Percentiles rank a stretch among this genome's conserved stretches.
phyloP scores from a whole-genome alignment of 1,284 basidiomycete species.

The Austroboletus novae-zelandiae region DNA sequence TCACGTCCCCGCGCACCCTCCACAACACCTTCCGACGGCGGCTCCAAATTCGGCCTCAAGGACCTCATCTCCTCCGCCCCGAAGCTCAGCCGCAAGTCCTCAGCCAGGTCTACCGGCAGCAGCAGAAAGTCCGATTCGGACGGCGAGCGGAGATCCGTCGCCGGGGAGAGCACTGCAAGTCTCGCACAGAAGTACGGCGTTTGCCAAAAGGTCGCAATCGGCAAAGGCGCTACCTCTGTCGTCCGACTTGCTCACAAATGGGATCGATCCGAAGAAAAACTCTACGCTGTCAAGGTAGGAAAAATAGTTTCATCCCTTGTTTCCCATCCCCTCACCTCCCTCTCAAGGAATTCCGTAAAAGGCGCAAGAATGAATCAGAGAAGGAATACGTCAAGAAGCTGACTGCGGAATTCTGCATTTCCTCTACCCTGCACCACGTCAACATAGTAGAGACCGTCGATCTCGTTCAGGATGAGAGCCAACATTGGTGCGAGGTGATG shows the following conservation, averaged over 20 bases:
- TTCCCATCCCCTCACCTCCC: neutral
- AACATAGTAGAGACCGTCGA: slow-evolving; percentile 99
- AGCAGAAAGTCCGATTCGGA: slow-evolving; percentile 70
- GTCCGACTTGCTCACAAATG: slow-evolving; percentile 98
- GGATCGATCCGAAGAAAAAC: slow-evolving; percentile 94
- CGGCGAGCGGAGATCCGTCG: slow-evolving; percentile 55
- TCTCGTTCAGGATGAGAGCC: slow-evolving; percentile 94
- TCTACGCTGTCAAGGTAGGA: slow-evolving; percentile 96
- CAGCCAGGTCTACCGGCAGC: slow-evolving; percentile 64
- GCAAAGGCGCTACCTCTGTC: slow-evolving; percentile 96
- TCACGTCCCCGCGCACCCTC: slow-evolving; percentile 41
- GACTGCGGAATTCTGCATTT: slow-evolving; percentile 99
- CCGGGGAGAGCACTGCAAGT: slow-evolving; percentile 61
- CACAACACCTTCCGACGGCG: slow-evolving; percentile 54
- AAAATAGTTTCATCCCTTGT: neutral
- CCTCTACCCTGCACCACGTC: slow-evolving; percentile 93
- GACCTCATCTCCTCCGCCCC: slow-evolving; percentile 68
- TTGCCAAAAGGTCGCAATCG: slow-evolving; percentile 95
- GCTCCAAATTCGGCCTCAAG: slow-evolving; percentile 80
- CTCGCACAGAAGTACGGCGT: slow-evolving; percentile 94
- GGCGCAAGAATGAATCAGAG: slow-evolving; percentile 97
- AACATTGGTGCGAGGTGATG: slow-evolving; percentile 99
- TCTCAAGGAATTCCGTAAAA: slow-evolving; percentile 90
- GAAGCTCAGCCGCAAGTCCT: slow-evolving; percentile 71
- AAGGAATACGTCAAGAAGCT: slow-evolving; percentile 99